Base-by-base conservation (phyloP, 257 asterid species). In the Gentiana straminea region DNA sequence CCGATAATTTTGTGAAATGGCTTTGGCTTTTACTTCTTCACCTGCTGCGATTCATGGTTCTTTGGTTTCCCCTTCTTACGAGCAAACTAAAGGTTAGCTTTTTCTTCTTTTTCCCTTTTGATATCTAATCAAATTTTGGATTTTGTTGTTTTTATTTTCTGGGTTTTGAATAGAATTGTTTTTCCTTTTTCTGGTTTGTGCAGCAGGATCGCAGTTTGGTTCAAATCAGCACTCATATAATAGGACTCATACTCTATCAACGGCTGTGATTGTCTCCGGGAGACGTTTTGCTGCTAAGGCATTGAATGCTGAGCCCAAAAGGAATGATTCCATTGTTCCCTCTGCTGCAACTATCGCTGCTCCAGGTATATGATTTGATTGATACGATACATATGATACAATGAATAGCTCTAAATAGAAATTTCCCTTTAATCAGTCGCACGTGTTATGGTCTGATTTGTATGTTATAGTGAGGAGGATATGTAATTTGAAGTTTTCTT, bases 21-120 rank as follows among this genome's bases (percentile, higher is more conserved):
- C 91, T 33, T 62, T 81, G 72, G 75, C 91, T 57, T 73, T 82
- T 46, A 69, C 79, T n/a, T 77, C 88, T 35, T 81, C 95, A 10
- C 36, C 84, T 37, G 78, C 84, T 37, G 78, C 79, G 52, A 58
- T 76, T 69, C 75, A 62, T 37, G 78, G 75, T 34, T 70, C 90
- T 55, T 68, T 80, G 8, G 73, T 76, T 4, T 69, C 79, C 55
- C 63, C 72, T 46, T 54, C 77, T 2, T 47, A 58, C 15, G 85
- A 85, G n/a, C 82, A 73, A 41, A 43, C 69, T 15, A 79, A 65
- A 84, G 94, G 96, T 24, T 24, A 24, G 24, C 24, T 24, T 24
- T 87, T 50, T 41, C 3, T 4, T 36, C 62, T 44, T 51, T 11
- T 51, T 58, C 50, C 11, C 7, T 2, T 36, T 35, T 53, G 2